Conservation (phyloP, 2,329 filamentous ascomycete genomes). For the Diaporthe sp. region DNA sequence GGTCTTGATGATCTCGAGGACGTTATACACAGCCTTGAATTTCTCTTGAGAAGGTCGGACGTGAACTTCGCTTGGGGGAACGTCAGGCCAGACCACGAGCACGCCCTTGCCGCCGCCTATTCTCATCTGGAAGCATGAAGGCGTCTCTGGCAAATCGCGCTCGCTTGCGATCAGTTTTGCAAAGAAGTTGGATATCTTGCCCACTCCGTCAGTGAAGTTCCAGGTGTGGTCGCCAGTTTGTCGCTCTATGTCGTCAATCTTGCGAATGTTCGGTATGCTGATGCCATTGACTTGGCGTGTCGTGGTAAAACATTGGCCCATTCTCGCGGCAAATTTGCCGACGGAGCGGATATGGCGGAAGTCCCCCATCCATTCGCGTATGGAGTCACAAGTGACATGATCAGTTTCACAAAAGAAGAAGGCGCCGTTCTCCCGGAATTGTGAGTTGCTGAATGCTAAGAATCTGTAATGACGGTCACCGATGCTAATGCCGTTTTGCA, state of each 20-base stretch:
- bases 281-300: constrained; percentile 81
- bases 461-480: constrained; percentile 89
- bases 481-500: constrained; percentile 85
- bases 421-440: constrained; percentile 90
- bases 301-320: constrained; percentile 97
- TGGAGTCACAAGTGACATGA: constrained; percentile 78
- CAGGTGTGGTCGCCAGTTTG: constrained; percentile 71
- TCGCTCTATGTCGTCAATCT: constrained; percentile 77
- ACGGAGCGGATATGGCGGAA: constrained; percentile 85
- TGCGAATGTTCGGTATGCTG: constrained; percentile 69
- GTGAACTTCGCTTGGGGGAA: constrained; percentile 77
- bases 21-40: constrained; percentile 79
- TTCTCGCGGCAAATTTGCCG: constrained; percentile 90
- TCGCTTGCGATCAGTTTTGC: constrained; percentile 81
- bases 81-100: constrained; percentile 79
- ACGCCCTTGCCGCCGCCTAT: constrained; percentile 95
- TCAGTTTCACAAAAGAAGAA: constrained; percentile 89
- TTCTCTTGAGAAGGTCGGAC: constrained; percentile 91
- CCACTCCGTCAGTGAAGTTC: constrained; percentile 90
- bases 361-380: constrained; percentile 88
- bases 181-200: constrained; percentile 87
- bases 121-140: constrained; percentile 92
- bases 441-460: constrained; percentile 94
- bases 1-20: constrained; percentile 87
- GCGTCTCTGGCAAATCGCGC: constrained; percentile 73